Base-by-base conservation (phyloP, 2,329 filamentous ascomycete species). In the Colletotrichum gloeosporioides region DNA sequence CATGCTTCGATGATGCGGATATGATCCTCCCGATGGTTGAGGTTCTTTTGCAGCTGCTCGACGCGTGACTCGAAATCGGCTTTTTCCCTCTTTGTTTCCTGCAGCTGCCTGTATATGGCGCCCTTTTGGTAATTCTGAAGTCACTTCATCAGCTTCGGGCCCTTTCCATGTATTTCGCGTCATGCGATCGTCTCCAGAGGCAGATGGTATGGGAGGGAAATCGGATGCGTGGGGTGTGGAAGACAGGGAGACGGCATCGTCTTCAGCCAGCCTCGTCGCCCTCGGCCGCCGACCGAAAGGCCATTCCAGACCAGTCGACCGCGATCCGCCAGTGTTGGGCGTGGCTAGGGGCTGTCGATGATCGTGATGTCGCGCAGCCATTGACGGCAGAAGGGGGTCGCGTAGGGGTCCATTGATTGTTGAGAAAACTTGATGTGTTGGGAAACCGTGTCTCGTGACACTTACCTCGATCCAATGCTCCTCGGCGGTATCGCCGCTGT, bases 71-170 rank as follows among this genome's bases (percentile, higher is more conserved):
- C 96, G 78, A 98, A 88, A 55, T 94, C 94, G 74, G 91, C 90
- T 83, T 96, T 96, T 84, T 98, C 95, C 80, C 97, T 93, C 87
- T 98, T 98, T 86, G 98, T 98, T 86, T 99, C 97, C 83, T 96
- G 95, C 96, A 99, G 98, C 87, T 98, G 96, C 75, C 98, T 95
- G 82, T 95, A 94, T 84, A 99, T 98, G 78, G 97, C 97, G 88
- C 98, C 97, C 87, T 99, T 99, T 87, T 96, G 95, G 82, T 94
- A 97, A 39, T 76, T 76, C 74, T 76, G 74, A 74, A 74, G 59
- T 76, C 64, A 69, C 12, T 53, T 76, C 64, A 76, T 76, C 74
- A 76, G 74, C 74, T 73, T 49, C 64, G 69, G 61, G 64, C 71
- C 74, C 71, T 74, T 72, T 73, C 70, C 71, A 69, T 76, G 59